phyloP scores from a whole-genome alignment of 352 stramenopile species.

The Phytophthora melonis region DNA sequence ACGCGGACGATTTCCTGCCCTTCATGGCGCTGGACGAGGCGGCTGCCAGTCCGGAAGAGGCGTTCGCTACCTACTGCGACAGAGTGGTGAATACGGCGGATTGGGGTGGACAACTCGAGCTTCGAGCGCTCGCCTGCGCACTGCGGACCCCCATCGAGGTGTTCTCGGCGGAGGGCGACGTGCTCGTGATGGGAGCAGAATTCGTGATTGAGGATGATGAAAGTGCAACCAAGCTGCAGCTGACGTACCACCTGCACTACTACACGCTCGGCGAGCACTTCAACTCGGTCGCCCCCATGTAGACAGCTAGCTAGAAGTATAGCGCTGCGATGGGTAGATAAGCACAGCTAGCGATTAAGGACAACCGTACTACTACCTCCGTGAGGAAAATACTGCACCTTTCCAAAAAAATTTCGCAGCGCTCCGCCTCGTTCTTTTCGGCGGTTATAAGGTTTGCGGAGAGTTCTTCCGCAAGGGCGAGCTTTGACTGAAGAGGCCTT shows the following conservation, averaged over 20 bases:
- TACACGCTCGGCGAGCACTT: conserved; percentile 99
- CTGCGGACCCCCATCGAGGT: conserved; percentile 93
- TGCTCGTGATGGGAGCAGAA: conserved; percentile 93
- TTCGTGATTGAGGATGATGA: conserved; percentile 48
- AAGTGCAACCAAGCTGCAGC: conserved; percentile 73
- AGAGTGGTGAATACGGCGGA: conserved; percentile 92
- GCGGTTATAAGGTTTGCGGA: no score
- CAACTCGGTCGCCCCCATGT: conserved; percentile 92
- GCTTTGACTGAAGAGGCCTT: no score
- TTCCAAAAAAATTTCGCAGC: no score
- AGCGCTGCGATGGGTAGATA: not conserved
- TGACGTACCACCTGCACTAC: conserved; percentile 98
- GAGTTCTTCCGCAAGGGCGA: no score
- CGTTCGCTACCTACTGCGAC: conserved; percentile 94
- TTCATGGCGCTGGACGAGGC: conserved; percentile 87
- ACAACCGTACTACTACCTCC: not conserved
- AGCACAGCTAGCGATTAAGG: not conserved
- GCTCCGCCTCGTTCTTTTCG: no score
- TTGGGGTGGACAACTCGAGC: conserved; percentile 98
- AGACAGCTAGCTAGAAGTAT: conserved; percentile 3
- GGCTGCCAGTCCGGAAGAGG: conserved; percentile 19
- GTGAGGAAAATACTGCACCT: no score
- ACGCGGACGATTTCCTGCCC: conserved; percentile 93
- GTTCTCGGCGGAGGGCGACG: conserved; percentile 88
- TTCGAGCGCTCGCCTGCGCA: conserved; percentile 91